Percentiles rank a stretch among this genome's conserved stretches.
Evolutionary conservation across 2,329 filamentous ascomycete species (phyloP).

Genomic region (Akanthomyces dipterigenus): DNA sequence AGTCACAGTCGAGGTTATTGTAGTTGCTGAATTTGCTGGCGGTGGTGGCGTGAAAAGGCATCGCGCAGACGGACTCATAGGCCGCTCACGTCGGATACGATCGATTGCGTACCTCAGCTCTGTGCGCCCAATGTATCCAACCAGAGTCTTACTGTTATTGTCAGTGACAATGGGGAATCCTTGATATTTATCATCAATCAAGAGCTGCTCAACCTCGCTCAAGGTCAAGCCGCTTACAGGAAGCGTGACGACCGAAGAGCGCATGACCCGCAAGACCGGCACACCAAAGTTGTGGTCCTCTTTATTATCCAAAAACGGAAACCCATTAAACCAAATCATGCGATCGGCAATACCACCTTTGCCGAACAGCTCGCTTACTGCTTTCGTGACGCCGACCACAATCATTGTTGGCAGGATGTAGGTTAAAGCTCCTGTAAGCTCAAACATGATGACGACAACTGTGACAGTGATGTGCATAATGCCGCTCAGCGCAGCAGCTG

Average conservation of each 20-base stretch:
- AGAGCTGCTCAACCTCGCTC: conserved; percentile 66
- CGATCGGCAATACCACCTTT: conserved; percentile 94
- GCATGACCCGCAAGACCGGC: conserved; percentile 87
- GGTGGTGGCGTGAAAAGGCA: conserved; percentile 63
- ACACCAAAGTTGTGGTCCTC: conserved; percentile 97
- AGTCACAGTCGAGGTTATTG: conserved; percentile 40
- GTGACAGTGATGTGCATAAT: conserved; percentile 98
- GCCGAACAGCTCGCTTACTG: conserved; percentile 83
- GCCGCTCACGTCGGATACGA: conserved; percentile 63
- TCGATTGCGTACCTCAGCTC: conserved; percentile 89
- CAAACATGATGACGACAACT: conserved; percentile 99
- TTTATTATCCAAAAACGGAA: conserved; percentile 94
- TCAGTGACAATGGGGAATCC: conserved; percentile 90
- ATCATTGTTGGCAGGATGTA: conserved; percentile 99
- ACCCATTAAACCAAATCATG: conserved; percentile 98
- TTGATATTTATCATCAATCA: conserved; percentile 75
- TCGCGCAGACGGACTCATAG: conserved; percentile 58
- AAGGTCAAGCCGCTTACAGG: conserved; percentile 69
- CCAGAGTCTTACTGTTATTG: conserved; percentile 58
- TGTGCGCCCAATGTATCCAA: conserved; percentile 89
- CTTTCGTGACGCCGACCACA: conserved; percentile 93
- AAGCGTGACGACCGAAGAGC: conserved; percentile 64
- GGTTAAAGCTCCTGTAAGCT: conserved; percentile 91
- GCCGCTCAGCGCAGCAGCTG: conserved; percentile 82
- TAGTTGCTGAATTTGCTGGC: conserved; percentile 24